Conservation (phyloP, 371 early-diverging fungal species). For the Saksenaea vasiformis region DNA sequence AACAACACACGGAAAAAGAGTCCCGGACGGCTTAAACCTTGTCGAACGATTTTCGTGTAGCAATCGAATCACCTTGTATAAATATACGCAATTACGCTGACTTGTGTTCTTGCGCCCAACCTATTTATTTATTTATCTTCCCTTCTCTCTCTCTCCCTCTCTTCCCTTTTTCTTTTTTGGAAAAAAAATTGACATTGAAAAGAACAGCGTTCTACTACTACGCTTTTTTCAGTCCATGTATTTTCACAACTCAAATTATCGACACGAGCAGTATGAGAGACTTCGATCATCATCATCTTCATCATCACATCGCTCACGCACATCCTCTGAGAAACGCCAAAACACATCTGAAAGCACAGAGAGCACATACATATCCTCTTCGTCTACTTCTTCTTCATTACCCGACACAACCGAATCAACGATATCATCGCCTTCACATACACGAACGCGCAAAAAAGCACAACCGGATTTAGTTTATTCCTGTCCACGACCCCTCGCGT, state of each 20-base stretch:
- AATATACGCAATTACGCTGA: too few species aligned
- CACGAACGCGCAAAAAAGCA: not conserved
- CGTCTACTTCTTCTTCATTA: conserved; percentile 27
- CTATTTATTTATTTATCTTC: not conserved
- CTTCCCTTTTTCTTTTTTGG: not conserved
- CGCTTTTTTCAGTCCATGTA: conserved; percentile 20
- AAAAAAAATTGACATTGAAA: not conserved
- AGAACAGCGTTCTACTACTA: not conserved
- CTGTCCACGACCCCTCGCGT: conserved; percentile 51
- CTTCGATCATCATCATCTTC: conserved; percentile 23
- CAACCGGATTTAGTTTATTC: conserved; percentile 46
- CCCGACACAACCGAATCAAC: conserved; percentile 8
- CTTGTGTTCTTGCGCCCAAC: too few species aligned
- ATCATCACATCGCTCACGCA: not conserved
- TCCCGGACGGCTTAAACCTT: not conserved
- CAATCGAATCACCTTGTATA: not conserved
- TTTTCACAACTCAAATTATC: conserved; percentile 41
- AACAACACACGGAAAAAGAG: not conserved
- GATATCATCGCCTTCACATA: not conserved
- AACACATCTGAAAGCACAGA: conserved; percentile 29
- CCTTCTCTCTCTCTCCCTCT: not conserved
- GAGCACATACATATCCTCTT: conserved; percentile 43
- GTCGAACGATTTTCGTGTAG: conserved; percentile 4
- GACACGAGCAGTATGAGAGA: conserved; percentile 40
- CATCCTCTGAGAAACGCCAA: conserved; percentile 14